Base-by-base conservation (phyloP, 768 basidiomycete species). In the Termitomyces sp. region DNA sequence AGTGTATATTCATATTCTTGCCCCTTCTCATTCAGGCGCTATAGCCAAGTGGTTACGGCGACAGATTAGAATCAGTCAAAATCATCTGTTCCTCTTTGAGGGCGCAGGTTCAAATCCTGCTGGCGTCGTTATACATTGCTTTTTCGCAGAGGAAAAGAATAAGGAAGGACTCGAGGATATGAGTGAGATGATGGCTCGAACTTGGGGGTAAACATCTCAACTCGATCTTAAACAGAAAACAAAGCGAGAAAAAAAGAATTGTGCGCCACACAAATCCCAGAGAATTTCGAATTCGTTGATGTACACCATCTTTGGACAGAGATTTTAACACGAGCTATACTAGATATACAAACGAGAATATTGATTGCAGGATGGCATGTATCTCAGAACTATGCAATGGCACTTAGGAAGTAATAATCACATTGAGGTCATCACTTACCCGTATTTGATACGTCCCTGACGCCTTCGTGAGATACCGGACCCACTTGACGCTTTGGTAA, bases 401-500 rank as follows among this genome's bases (percentile, higher is more conserved):
- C 11, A 35, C 45, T 20, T 52, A 40, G 20, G 5, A 18, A 48
- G 28, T 7, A 28, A 41, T 3, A 22, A 30, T 2, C n/a, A 28
- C 4, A 22, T 4, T 18, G 2, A 33, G 40, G 28, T 30, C 28
- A 30, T 7, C 22, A 81, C 93, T 73, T 70, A 96, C 94, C 77
- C 95, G 76, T 61, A 98, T 86, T 74, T 98, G 95, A 74, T 98
- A 98, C 3, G 85, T 78, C 49, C 96, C 94, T 66, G 87, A 94
- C 6, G 94, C 92, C 73, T 95, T 96, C 24, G 94, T 94, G 56
- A 97, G 81, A 68, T 96, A 97, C 54, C 94, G 78, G 41, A 96
- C 94, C 94, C 94, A 96, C 71, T 96, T 96, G 58, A 97, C 85
- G 63, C 92, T 94, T 62, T 94, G 86, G 68, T 98, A 98, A 62